Conservation (phyloP, 31 red algal species). For the Odonthalia washingtoniensis region DNA sequence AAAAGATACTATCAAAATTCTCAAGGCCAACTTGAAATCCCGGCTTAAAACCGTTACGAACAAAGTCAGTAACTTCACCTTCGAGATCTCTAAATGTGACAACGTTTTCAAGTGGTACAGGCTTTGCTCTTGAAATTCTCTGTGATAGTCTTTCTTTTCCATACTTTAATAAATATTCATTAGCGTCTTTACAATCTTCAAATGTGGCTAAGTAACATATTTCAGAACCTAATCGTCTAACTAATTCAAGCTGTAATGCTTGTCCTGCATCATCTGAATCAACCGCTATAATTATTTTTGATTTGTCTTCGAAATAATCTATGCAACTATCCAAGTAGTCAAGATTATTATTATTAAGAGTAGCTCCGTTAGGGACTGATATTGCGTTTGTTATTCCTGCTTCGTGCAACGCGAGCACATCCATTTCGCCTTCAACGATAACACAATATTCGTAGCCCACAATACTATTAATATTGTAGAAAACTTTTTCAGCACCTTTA, state of each 20-base stretch:
- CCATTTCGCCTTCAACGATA: conserved; percentile 28
- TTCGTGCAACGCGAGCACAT: conserved; percentile 4
- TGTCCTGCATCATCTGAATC: conserved; percentile 27
- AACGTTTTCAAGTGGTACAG: too few species aligned
- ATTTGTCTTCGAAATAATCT: conserved; percentile 17
- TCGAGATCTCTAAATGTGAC: too few species aligned
- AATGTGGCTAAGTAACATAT: not conserved
- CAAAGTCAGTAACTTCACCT: too few species aligned
- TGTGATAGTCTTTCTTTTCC: conserved; percentile 2
- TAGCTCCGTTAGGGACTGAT: conserved; percentile 13
- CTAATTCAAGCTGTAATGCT: conserved; percentile 1
- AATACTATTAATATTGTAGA: conserved; percentile 31
- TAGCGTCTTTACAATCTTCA: conserved; percentile 31
- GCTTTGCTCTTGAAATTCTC: too few species aligned
- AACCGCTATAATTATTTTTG: conserved; percentile 30
- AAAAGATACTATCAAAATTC: conserved; percentile 3
- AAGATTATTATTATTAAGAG: conserved; percentile 16
- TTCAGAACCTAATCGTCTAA: conserved; percentile 6
- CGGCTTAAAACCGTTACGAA: too few species aligned
- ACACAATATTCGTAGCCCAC: not conserved
- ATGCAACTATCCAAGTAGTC: not conserved
- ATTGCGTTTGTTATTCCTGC: conserved; percentile 14
- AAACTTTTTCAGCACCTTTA: conserved; percentile 4
- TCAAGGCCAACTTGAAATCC: not conserved
- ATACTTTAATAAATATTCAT: conserved; percentile 13